Base-by-base conservation (phyloP, 2,329 filamentous ascomycete species). In the Pseudogymnoascus sp. region DNA sequence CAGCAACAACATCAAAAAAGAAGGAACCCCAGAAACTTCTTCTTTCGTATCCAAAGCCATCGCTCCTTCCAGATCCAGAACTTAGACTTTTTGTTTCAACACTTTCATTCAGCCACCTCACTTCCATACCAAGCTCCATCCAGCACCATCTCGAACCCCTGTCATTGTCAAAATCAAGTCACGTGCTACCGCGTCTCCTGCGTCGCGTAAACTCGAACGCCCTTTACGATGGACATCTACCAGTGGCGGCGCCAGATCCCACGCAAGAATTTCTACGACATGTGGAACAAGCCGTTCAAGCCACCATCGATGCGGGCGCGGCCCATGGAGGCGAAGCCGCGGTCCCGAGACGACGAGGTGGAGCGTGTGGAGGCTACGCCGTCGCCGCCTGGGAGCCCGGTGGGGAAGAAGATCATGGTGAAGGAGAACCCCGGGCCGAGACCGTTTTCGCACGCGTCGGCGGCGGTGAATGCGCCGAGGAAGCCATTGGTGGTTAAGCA, bases 401-500 rank as follows among this genome's bases (percentile, higher is more conserved):
- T 13, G 33, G 53, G 13, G 29, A 59, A 11, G 29, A 59, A 33
- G 50, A 6, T 24, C 3, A 21, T 19, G 29, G 33, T 19, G 53
- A 2, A 8, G 33, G 29, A 19, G 53, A 19, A 59, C 16, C 14
- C 26, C 4, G 50, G 24, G 2, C 14, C 31, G 29, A 37, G 33
- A 35, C 29, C 53, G 11, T 4, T 59, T 14, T 4, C 5, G 7
- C 53, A 24, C 29, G 6, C 59, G 44, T 70, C 68, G 8, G 56
- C 66, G 19, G 67, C 66, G 37, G 67, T 69, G 3, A 66, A 65
- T 66, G 68, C 69, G 26, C 71, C 68, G 4, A 19, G 19, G 19
- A 19, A 19, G 19, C 19, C 19, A 2, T 19, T 19, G 19, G 19
- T 19, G 19, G 19, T 19, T 19, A 19, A 19, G 19, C 19, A 19